Base-by-base conservation (phyloP, 2,329 filamentous ascomycete species). In the Fusarium sp. region DNA sequence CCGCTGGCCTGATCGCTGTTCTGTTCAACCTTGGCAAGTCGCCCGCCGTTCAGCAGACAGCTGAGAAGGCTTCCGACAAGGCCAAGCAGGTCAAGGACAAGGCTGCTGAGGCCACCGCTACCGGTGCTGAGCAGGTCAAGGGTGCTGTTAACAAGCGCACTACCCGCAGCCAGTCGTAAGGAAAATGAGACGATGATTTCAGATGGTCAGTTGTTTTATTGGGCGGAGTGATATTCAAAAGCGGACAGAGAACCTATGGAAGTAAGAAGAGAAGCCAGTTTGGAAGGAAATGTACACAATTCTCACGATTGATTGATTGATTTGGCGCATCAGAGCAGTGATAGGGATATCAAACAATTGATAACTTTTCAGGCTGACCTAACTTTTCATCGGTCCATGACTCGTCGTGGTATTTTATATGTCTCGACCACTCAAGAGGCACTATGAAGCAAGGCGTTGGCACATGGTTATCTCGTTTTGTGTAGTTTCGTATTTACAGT, bases 41-140 rank as follows among this genome's bases (percentile, higher is more conserved):
- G 49, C 89, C 93, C 73, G 89, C 91, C 77, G 87, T 88, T 79
- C 94, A 97, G 91, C 91, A 93, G 83, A 87, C 89, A 57, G 93
- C 90, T 20, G 81, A 80, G 33, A 86, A 89, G 70, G 86, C 81
- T 65, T 89, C 94, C 88, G 90, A 89, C 77, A 92, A 95, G 87
- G 90, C 89, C 56, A 90, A 90, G 77, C 91, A 93, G 49, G 92
- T 91, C 77, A 94, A 82, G 78, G 80, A 82, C 62, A 94, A 97
- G 90, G 87, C 84, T 65, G 83, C 86, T 25, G 86, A 90, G 80
- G 87, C 89, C 57, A 84, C 86, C 22, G 79, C 89, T 44, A 86
- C 88, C 54, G 89, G 89, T 60, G 89, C 91, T 60, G 93, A 94
- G 69, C 90, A 93, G 64, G 90, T 91, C 75, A 95, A 96, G 87